Base-by-base conservation (phyloP, 805 yeast species). In the Starmerella apis region DNA sequence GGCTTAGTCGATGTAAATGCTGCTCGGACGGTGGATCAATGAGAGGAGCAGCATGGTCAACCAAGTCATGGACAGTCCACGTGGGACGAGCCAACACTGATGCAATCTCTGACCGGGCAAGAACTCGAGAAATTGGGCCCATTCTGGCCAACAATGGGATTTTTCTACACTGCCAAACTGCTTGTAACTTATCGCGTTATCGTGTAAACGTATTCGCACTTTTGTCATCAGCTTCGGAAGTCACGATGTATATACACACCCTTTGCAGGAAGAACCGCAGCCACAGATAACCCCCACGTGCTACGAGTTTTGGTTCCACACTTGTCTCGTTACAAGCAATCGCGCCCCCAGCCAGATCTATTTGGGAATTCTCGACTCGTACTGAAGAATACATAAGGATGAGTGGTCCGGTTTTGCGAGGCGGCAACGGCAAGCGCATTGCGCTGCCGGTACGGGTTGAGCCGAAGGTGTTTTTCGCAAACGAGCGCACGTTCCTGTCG, bases 381-480 rank as follows among this genome's bases (percentile, higher is more conserved):
- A 9, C 10, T 27, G 30, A 8, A 8, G 11, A 11, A 14, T 31
- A 31, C 6, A 13, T 5, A 9, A 6, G 4, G 3, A 56, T 56
- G 59, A 56, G 59, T 22, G 80, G 81, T 37, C 87, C 90, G 25
- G 68, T 83, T 49, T 70, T 83, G 61, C 88, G 84, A 63, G 75
- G 82, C 44, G 74, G 82, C 13, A 85, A 85, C 41, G 81, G 82
- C 53, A 92, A 92, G 70, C 82, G 97, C 71, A 92, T 92, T 59
- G 97, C 98, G 3, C 75, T 92, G 49, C 99, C 99, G 44, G 94
- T 96, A 18, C 78, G 99, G 56, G 96, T 92, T 20, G 99, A 92
- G 70, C 99, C 99, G 58, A 92, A 92, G 69, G 98, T 92, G 24
- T 92, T 94, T 72, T 92, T 92, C 64, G 98, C 98, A 64, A 92